A percentile compares a stretch with the other conserved stretches of the same genome.
Conservation (phyloP, 371 early-diverging fungal genomes). For the Lichtheimia hyalospora region DNA sequence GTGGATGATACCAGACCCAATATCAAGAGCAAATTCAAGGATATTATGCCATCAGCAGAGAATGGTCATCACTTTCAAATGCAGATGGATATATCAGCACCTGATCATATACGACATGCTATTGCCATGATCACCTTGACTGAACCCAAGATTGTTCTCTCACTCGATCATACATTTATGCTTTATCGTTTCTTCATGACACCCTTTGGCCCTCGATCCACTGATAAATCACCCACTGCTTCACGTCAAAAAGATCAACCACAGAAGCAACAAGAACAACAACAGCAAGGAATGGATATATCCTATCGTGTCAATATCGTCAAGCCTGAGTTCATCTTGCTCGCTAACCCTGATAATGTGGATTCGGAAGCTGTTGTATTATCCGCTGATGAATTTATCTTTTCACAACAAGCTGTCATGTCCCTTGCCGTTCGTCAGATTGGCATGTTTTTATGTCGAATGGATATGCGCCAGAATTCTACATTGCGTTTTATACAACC, state of each 20-base stretch:
- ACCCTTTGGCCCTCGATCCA: conserved; percentile 37
- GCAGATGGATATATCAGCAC: conserved; percentile 39
- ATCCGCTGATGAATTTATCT: conserved; percentile 73
- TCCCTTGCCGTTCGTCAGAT: conserved; percentile 77
- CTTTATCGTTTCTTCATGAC: conserved; percentile 69
- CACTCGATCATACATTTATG: conserved; percentile 81
- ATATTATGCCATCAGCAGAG: conserved; percentile 69
- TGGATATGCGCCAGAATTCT: conserved; percentile 82
- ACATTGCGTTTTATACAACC: conserved; percentile 86
- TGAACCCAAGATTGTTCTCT: conserved; percentile 81
- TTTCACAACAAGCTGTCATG: conserved; percentile 76
- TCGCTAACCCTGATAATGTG: conserved; percentile 73
- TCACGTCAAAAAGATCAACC: neutral
- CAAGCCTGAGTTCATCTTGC: conserved; percentile 85
- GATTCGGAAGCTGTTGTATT: conserved; percentile 90
- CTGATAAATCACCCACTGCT: neutral
- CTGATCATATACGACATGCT: conserved; percentile 41
- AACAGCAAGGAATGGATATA: conserved; percentile 29
- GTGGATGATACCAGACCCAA: conserved; percentile 83
- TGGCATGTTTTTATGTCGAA: conserved; percentile 90
- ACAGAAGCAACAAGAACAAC: neutral
- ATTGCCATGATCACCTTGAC: conserved; percentile 74
- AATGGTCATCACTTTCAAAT: conserved; percentile 44
- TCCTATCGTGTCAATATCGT: conserved; percentile 77
- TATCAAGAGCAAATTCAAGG: conserved; percentile 78